Base-by-base conservation (phyloP, 2,329 filamentous ascomycete genomes). In the Beauveria medogensis region DNA sequence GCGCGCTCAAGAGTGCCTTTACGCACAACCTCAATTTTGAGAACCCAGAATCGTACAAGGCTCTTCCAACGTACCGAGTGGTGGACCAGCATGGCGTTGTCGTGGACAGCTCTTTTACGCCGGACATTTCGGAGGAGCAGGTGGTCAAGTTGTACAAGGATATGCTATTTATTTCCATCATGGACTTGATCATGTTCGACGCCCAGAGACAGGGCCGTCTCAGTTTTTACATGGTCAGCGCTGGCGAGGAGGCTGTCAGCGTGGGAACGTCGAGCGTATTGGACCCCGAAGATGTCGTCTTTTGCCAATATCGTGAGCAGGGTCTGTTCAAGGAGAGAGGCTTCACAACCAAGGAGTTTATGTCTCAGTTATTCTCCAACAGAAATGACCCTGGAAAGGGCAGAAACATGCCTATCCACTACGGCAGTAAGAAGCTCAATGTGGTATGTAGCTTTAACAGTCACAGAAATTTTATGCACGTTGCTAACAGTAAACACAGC, bases 141-240 rank as follows among this genome's bases (percentile, higher is more conserved):
- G 77, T 86, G 14, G 69, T 84, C 59, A 82, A 84, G 69, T 74
- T 86, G 56, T 88, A 88, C 72, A 80, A 77, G 62, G 83, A 86
- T 67, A 89, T 89, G 86, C 69, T 89, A 10, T 82, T 79, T 41
- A 78, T 87, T 10, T 86, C 89, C 60, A 89, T 97, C 66, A 94
- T 99, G 91, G 94, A 99, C 71, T 74, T 96, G 60, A 90, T 97
- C 72, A 97, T 97, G 92, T 97, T 96, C 70, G 94, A 99, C 70
- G 92, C 94, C 0, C 94, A 99, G 75, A 82, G 94, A 51, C 94
- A 99, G 75, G 92, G 92, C n/a, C 85, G 91, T 22, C 77, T 96
- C 60, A 92, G 88, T 73, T 99, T 99, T 76, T 99, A 99, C 75
- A 97, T 99, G 90, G 93, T 93, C 69, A 93, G 90, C 43, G 90